phyloP scores from a whole-genome alignment of 371 early-diverging fungal genomes.

The Amoeboradix gromovi region DNA sequence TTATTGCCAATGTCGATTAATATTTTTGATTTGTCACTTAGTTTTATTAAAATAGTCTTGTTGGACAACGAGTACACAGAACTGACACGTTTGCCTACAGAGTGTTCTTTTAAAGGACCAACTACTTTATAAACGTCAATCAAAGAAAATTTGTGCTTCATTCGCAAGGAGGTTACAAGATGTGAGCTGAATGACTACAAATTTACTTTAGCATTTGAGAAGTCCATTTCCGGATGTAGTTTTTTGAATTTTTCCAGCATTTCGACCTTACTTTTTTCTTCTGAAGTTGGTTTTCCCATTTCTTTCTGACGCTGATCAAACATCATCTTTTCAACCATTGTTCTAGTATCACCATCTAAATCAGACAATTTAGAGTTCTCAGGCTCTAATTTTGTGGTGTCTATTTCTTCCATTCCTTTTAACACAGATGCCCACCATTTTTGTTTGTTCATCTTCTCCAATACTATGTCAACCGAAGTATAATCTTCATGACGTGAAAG shows the following conservation, averaged over 20 bases:
- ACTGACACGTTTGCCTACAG: neutral
- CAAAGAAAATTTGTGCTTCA: neutral
- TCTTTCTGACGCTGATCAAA: constrained; percentile 70
- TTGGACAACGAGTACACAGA: neutral
- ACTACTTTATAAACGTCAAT: neutral
- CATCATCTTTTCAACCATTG: constrained; percentile 47
- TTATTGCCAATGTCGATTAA: neutral
- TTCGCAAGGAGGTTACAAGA: no score
- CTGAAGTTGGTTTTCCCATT: constrained; percentile 47
- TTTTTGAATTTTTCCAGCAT: constrained; percentile 1
- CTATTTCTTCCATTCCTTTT: constrained; percentile 42
- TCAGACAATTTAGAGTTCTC: constrained; percentile 63
- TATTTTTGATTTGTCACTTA: neutral
- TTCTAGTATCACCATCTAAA: constrained; percentile 59
- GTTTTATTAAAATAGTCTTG: neutral
- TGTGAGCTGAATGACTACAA: no score
- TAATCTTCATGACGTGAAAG: neutral
- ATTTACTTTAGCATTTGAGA: neutral
- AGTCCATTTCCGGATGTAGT: constrained; percentile 1
- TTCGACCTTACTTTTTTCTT: constrained; percentile 18
- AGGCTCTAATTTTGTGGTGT: constrained; percentile 61
- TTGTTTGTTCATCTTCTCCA: constrained; percentile 16
- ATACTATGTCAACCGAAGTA: neutral
- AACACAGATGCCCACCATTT: constrained; percentile 79
- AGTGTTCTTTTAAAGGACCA: neutral